Base-by-base conservation (phyloP, 768 basidiomycete genomes). In the Pholiota microspora region DNA sequence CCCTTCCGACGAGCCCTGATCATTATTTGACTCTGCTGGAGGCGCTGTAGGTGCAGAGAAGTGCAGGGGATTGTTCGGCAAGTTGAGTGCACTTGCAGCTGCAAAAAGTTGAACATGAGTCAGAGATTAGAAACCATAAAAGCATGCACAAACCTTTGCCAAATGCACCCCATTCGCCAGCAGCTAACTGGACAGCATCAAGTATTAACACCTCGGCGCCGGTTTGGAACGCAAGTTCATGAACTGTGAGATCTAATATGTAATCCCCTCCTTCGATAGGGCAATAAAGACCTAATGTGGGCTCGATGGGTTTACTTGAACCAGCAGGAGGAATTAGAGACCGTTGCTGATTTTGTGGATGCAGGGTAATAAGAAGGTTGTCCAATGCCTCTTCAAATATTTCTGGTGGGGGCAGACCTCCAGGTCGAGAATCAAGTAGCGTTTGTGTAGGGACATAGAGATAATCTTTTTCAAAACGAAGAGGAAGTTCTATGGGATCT, bases 261-360 rank as follows among this genome's bases (percentile, higher is more conserved):
- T 89, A 85, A 57, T 92, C 87, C 4, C 91, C 92, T 29, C 94
- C 94, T 67, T 77, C 80, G 55, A 92, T 86, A 5, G 94, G 95
- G 59, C 89, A 92, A 68, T 91, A 93, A 4, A 95, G 70, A 0
- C 84, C 89, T n/a, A 95, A 73, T 0, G 89, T 91, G 3, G 93
- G 93, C 65, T 94, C 92, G 27, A 82, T 62, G 0, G 81, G 78
- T 24, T 82, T 74, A 13, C 80, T 82, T 5, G 78, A 64, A 23
- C 53, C 53, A 4, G 57, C 54, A 8, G 86, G 71, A 12, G 82
- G 55, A 69, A 85, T 86, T 0, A 83, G 74, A 10, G 90, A 85
- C 16, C 83, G 79, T 58, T 90, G 83, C 65, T 94, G 92, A 4
- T 85, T 87, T 68, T 89, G 84, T 2, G 92, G 89, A 68, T 92